Percentiles rank a stretch among this genome's conserved stretches.
Conservation (phyloP, 2,329 filamentous ascomycete species). For the Neocucurbitaria cava region DNA sequence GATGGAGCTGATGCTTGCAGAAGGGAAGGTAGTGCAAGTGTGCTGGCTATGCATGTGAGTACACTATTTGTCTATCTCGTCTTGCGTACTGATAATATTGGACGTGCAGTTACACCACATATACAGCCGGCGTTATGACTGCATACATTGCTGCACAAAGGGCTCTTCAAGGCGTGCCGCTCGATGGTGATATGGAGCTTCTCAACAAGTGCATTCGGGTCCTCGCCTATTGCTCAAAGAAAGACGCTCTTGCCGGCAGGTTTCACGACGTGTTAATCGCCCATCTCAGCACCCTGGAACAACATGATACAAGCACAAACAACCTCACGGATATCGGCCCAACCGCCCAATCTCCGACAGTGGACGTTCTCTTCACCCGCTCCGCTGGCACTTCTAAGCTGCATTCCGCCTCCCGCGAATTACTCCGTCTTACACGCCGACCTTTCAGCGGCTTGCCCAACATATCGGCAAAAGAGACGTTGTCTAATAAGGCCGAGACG, state of each 20-base stretch:
- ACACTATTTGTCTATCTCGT: background rate
- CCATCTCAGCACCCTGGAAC: conserved; percentile 7
- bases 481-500: conserved; percentile 9
- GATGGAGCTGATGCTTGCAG: conserved; percentile 16
- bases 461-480: conserved; percentile 1
- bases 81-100: background rate
- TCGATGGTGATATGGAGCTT: conserved; percentile 9
- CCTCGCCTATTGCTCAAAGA: conserved; percentile 11
- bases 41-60: conserved; percentile 33
- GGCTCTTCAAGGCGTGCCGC: conserved; percentile 8
- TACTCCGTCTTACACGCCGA: conserved; percentile 18
- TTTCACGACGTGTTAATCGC: conserved; percentile 10
- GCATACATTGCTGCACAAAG: conserved; percentile 20
- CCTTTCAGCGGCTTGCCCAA: conserved; percentile 13
- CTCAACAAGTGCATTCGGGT: conserved; percentile 8
- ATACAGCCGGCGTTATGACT: conserved; percentile 21
- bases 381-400: conserved; percentile 12
- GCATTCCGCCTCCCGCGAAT: conserved; percentile 13
- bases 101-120: conserved; percentile 17
- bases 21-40: conserved; percentile 20
- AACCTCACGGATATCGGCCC: background rate
- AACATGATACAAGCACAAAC: background rate
- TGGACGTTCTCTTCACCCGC: conserved; percentile 17
- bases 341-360: background rate
- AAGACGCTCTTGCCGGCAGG: conserved; percentile 6